These are phyloP conservation scores for Cercophora newfieldiana DNA, from an alignment of 495 filamentous ascomycete genomes.

Conservation along the genomic window DNA sequence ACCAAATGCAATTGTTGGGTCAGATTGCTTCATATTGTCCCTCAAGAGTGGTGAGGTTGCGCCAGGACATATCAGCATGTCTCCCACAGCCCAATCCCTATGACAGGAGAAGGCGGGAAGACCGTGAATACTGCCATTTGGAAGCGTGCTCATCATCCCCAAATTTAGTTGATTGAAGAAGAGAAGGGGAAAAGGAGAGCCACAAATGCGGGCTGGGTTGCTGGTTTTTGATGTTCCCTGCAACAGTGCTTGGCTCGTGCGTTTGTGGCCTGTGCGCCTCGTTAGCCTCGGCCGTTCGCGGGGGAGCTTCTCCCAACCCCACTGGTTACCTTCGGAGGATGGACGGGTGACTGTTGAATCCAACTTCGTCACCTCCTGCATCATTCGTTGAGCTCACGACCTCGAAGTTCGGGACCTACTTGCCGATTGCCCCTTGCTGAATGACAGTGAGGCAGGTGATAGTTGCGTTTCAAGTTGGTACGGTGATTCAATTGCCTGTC, in stretches of 20 bases:
- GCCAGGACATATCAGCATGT: constrained; percentile 59
- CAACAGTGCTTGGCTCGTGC: neutral
- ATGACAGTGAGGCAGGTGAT: neutral
- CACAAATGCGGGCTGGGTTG: constrained; percentile 21
- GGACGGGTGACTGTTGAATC: neutral
- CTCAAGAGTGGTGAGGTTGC: constrained; percentile 54
- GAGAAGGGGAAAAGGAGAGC: constrained; percentile 35
- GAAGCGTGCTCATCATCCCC: constrained; percentile 56
- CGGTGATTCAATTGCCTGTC: neutral
- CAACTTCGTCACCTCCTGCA: constrained; percentile 12
- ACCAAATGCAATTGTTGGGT: constrained; percentile 43
- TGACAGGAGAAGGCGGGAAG: constrained; percentile 33
- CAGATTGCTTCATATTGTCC: constrained; percentile 59
- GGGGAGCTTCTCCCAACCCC: constrained; percentile 8
- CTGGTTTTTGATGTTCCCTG: neutral
- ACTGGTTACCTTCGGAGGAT: neutral
- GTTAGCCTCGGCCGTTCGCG: neutral
- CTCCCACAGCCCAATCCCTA: constrained; percentile 22
- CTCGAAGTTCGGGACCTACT: neutral
- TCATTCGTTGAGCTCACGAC: neutral
- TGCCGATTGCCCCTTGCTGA: neutral
- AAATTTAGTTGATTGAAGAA: constrained; percentile 59
- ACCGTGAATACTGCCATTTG: constrained; percentile 36
- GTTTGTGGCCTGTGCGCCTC: constrained; percentile 12
- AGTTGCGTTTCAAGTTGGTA: neutral